These are phyloP conservation scores for Penicillium glabrum DNA, from an alignment of 2,329 filamentous ascomycete genomes.

Conservation along the genomic window DNA sequence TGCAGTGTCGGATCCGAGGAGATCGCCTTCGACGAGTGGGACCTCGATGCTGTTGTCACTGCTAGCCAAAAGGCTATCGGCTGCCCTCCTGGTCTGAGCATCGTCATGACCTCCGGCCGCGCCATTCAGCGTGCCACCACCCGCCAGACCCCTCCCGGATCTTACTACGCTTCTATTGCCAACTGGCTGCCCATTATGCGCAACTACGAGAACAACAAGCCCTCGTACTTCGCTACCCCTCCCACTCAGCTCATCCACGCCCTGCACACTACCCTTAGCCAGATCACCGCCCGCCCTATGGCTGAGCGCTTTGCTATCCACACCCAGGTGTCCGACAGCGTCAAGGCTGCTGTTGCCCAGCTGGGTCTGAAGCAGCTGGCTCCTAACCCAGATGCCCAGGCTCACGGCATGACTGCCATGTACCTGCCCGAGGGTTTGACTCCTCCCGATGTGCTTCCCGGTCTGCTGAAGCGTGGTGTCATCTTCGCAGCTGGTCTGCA, in stretches of 20 bases:
- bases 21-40: conserved; percentile 94
- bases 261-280: conserved; percentile 81
- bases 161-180: conserved; percentile 95
- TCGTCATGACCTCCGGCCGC: conserved; percentile 87
- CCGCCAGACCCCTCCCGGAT: conserved; percentile 76
- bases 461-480: conserved; percentile 79
- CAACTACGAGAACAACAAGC: conserved; percentile 97
- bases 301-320: conserved; percentile 82
- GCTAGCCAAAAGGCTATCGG: conserved; percentile 97
- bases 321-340: conserved; percentile 72
- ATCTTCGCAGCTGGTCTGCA: conserved; percentile 95
- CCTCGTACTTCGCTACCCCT: conserved; percentile 96
- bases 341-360: conserved; percentile 79
- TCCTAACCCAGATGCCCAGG: conserved; percentile 81
- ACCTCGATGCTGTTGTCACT: conserved; percentile 87
- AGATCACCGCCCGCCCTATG: conserved; percentile 79
- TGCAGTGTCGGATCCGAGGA: conserved; percentile 97
- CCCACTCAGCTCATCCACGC: conserved; percentile 92
- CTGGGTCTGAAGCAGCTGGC: conserved; percentile 88
- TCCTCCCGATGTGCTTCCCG: conserved; percentile 80
- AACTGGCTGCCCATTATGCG: conserved; percentile 99
- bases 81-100: conserved; percentile 88
- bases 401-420: conserved; percentile 97
- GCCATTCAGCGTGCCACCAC: conserved; percentile 78
- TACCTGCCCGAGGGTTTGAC: conserved; percentile 84